Evolutionary conservation across 1,284 basidiomycete species (phyloP).

Genomic region (Trichosporon asahii): DNA sequence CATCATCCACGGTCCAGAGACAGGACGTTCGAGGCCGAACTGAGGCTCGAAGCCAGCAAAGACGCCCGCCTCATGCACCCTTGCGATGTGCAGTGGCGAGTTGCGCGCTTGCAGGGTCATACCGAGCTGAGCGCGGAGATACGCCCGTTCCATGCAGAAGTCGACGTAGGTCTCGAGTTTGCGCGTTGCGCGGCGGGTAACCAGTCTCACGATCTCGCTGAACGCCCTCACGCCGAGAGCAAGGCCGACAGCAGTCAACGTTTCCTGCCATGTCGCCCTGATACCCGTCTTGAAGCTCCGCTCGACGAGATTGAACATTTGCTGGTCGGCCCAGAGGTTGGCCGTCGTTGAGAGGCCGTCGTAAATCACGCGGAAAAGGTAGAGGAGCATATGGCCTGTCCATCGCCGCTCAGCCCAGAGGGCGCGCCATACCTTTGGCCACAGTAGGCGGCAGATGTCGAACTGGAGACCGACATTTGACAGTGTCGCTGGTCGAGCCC

Average conservation of each 20-base stretch:
- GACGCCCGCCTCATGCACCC: slow-evolving; percentile 69
- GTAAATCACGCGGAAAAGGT: not conserved
- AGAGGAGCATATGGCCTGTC: not conserved
- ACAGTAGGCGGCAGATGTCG: slow-evolving; percentile 6
- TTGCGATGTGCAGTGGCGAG: slow-evolving; percentile 65
- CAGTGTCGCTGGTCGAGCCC: not conserved
- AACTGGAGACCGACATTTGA: slow-evolving; percentile 10
- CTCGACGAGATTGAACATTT: slow-evolving; percentile 16
- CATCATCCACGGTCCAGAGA: slow-evolving; percentile 24
- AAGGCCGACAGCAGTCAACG: not conserved
- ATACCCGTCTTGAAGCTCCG: not conserved
- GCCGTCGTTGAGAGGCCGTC: slow-evolving; percentile 3
- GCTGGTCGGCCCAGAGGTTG: slow-evolving; percentile 10
- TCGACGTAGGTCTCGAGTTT: slow-evolving; percentile 61
- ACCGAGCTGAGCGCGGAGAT: slow-evolving; percentile 68
- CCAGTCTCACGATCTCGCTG: not conserved
- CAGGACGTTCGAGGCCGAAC: not conserved
- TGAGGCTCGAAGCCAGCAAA: slow-evolving; percentile 29
- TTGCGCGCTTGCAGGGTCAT: slow-evolving; percentile 72
- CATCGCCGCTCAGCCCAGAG: not conserved
- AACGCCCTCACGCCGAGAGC: not conserved
- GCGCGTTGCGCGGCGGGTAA: not conserved
- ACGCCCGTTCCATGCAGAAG: slow-evolving; percentile 68
- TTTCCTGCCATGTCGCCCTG: not conserved
- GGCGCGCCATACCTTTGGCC: not conserved